These are phyloP conservation scores for Chloranthus sessilifolius DNA, from an alignment of 164 flowering plant genomes.

Conservation along the genomic window DNA sequence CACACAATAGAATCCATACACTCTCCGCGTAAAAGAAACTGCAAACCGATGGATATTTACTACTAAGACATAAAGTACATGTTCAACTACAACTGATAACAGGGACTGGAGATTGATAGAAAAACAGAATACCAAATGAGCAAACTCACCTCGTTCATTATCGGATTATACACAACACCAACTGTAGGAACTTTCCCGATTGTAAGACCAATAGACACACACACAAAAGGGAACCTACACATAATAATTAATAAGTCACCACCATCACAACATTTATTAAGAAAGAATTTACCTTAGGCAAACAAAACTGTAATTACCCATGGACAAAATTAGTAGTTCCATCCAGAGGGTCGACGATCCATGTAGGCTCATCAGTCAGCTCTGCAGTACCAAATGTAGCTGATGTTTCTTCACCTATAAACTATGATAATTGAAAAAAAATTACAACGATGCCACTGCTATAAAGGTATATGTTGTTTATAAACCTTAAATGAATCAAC, in stretches of 20 bases:
- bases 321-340: slow-evolving; percentile 99
- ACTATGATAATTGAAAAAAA: slow-evolving; percentile 39
- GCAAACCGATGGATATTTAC: no score
- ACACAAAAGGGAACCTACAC: slow-evolving; percentile 87
- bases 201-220: slow-evolving; percentile 93
- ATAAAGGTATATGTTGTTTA: not conserved
- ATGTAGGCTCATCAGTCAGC: slow-evolving; percentile 87
- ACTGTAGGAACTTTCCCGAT: slow-evolving; percentile 73
- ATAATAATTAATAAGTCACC: not conserved
- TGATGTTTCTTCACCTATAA: slow-evolving; percentile 96
- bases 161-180: slow-evolving; percentile 96
- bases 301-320: slow-evolving; percentile 38
- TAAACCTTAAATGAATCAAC: no score
- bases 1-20: no score
- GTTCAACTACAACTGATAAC: not conserved
- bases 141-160: slow-evolving; percentile 74
- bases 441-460: not conserved
- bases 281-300: slow-evolving; percentile 2
- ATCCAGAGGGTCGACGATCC: slow-evolving; percentile 99
- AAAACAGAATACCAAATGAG: not conserved
- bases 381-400: slow-evolving; percentile 73
- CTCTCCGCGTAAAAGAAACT: no score
- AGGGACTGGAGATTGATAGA: not conserved
- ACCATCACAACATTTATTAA: not conserved
- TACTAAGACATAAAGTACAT: no score